Percentiles rank a stretch among this genome's conserved stretches.
Conservation (phyloP, 495 filamentous ascomycete species). For the Penicillium crystallinum region DNA sequence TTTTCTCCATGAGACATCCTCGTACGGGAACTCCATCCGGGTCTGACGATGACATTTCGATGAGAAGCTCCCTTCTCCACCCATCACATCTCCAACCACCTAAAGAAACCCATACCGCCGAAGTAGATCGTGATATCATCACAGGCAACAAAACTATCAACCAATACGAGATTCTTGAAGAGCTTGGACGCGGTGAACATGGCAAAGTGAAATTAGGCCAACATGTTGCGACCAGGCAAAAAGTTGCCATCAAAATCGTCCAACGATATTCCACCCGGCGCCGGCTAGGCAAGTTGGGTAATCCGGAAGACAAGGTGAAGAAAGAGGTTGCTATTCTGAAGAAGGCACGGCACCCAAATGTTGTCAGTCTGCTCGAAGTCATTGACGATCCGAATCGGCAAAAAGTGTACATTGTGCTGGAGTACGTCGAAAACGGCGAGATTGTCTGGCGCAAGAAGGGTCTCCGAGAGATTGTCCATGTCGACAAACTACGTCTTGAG, state of each 20-base stretch:
- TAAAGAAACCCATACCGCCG: constrained; percentile 76
- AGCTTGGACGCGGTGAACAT: constrained; percentile 91
- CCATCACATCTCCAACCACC: constrained; percentile 59
- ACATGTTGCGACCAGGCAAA: constrained; percentile 68
- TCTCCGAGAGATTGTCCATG: constrained; percentile 67
- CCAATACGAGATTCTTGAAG: constrained; percentile 92
- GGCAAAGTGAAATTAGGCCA: constrained; percentile 94
- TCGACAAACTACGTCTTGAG: constrained; percentile 75
- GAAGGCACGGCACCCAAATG: constrained; percentile 92
- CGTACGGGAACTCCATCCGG: constrained; percentile 38
- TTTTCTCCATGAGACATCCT: constrained; percentile 53
- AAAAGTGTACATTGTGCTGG: constrained; percentile 97
- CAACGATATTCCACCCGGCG: constrained; percentile 89
- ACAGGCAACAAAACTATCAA: constrained; percentile 96
- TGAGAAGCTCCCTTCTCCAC: constrained; percentile 57
- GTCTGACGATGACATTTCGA: constrained; percentile 42
- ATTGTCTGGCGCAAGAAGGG: constrained; percentile 88
- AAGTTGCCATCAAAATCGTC: constrained; percentile 97
- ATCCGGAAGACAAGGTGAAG: constrained; percentile 89
- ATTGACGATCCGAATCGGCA: constrained; percentile 93
- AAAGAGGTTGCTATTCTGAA: constrained; percentile 97
- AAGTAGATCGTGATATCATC: constrained; percentile 77
- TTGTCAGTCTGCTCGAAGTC: constrained; percentile 91
- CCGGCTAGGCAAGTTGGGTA: constrained; percentile 71
- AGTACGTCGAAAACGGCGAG: constrained; percentile 90